These are phyloP conservation scores for Rhizopus arrhizus DNA, from an alignment of 371 early-diverging fungal genomes.

Conservation along the genomic window DNA sequence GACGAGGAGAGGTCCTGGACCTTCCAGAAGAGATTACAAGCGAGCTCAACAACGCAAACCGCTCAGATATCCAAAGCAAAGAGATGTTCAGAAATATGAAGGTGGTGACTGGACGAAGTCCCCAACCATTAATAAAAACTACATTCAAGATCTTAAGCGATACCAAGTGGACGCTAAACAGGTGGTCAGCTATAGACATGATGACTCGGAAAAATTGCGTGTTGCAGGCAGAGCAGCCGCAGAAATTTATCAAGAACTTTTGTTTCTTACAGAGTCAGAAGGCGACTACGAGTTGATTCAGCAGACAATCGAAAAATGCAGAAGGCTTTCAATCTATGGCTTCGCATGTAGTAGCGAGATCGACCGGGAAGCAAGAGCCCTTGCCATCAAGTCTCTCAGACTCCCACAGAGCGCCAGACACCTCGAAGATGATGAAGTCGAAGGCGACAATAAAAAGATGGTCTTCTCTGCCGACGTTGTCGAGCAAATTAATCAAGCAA, in stretches of 20 bases:
- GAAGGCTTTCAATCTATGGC: too few species aligned
- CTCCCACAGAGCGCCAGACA: neutral
- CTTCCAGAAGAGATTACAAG: neutral
- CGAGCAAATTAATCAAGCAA: conserved; percentile 2
- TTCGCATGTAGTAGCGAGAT: too few species aligned
- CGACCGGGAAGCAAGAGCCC: too few species aligned
- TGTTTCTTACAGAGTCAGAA: too few species aligned
- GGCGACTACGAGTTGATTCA: too few species aligned
- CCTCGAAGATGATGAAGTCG: neutral
- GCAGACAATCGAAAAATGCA: too few species aligned
- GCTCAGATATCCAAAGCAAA: neutral
- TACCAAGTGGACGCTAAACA: neutral
- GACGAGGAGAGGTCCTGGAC: neutral
- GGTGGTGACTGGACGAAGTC: conserved; percentile 9
- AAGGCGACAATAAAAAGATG: conserved; percentile 1
- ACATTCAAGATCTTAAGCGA: neutral
- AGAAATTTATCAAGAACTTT: too few species aligned
- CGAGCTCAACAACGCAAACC: neutral
- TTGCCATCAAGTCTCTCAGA: too few species aligned
- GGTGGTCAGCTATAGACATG: neutral
- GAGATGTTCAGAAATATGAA: conserved; percentile 4
- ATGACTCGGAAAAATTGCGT: neutral
- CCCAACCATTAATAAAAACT: conserved; percentile 1
- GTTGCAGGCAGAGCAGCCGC: neutral
- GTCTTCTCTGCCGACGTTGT: neutral